phyloP scores from a whole-genome alignment of 495 filamentous ascomycete species.

The Aspergillus heteromorphus region DNA sequence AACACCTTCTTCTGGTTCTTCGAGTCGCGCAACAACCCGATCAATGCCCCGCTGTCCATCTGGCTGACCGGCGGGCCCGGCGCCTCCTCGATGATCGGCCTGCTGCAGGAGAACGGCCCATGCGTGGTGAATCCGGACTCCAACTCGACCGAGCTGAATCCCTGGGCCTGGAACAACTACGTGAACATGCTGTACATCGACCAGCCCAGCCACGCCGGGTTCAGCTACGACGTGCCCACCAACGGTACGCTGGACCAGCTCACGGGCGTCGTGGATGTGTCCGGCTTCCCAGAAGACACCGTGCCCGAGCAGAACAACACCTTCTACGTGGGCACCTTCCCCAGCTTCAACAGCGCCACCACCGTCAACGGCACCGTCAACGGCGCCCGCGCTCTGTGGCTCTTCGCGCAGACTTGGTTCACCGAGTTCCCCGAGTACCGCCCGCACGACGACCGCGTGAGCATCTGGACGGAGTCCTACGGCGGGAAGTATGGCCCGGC shows the following conservation, averaged over 20 bases:
- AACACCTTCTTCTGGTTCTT: constrained; percentile 82
- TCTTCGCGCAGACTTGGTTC: constrained; percentile 55
- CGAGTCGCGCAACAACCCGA: constrained; percentile 38
- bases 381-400: constrained; percentile 49
- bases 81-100: constrained; percentile 53
- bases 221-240: constrained; percentile 48
- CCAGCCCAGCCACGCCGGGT: constrained; percentile 58
- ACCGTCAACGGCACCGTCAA: constrained; percentile 51
- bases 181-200: constrained; percentile 63
- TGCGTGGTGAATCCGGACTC: constrained; percentile 51
- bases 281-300: constrained; percentile 26
- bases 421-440: constrained; percentile 51
- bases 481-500: constrained; percentile 64
- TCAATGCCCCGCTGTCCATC: constrained; percentile 45
- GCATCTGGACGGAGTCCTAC: constrained; percentile 54
- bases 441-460: constrained; percentile 49
- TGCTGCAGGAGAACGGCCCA: constrained; percentile 60
- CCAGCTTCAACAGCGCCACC: constrained; percentile 38
- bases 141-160: constrained; percentile 46
- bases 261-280: constrained; percentile 23
- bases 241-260: constrained; percentile 29
- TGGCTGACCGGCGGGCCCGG: constrained; percentile 57
- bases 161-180: constrained; percentile 57
- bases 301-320: constrained; percentile 54
- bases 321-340: constrained; percentile 56